Evolutionary conservation across 2,329 filamentous ascomycete species (phyloP).

Genomic region (Reticulascus tulasneorum): DNA sequence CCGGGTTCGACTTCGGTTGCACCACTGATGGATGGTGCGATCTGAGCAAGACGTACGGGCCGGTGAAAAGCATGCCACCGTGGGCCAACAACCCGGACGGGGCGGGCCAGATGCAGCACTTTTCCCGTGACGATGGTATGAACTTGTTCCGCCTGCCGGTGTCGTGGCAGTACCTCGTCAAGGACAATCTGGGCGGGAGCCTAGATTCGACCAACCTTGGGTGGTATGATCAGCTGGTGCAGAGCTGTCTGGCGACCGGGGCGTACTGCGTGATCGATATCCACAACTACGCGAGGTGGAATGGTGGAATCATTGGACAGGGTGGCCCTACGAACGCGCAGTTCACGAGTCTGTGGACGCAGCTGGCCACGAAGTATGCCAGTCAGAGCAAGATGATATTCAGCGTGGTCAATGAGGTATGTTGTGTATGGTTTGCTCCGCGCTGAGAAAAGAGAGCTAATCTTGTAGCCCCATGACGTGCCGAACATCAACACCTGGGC

Average conservation of each 20-base stretch:
- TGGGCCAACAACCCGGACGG: too few relatives aligned
- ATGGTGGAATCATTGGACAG: conserved; percentile 61
- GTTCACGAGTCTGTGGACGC: conserved; percentile 55
- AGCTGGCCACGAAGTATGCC: conserved; percentile 56
- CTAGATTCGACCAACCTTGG: conserved; percentile 45
- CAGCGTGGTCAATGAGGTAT: conserved; percentile 69
- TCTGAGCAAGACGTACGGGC: too few relatives aligned
- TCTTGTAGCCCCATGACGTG: too few relatives aligned
- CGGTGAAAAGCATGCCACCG: too few relatives aligned
- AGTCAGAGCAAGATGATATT: conserved; percentile 52
- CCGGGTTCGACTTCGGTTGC: too few relatives aligned
- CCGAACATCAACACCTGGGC: conserved; percentile 56
- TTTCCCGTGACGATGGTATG: conserved; percentile 44
- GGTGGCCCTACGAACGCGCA: conserved; percentile 57
- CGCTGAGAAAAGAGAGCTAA: too few relatives aligned
- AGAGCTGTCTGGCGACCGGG: conserved; percentile 52
- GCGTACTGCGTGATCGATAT: conserved; percentile 58
- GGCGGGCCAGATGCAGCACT: conserved; percentile 53
- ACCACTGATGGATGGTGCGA: too few relatives aligned
- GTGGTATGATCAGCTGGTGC: conserved; percentile 52
- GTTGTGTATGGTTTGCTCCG: too few relatives aligned
- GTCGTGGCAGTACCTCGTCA: conserved; percentile 56
- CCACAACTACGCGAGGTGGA: conserved; percentile 58
- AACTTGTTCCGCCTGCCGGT: conserved; percentile 47
- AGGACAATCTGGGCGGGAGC: conserved; percentile 43